Conservation (phyloP, 106 monocot genomes). For the Triglochin maritima region DNA sequence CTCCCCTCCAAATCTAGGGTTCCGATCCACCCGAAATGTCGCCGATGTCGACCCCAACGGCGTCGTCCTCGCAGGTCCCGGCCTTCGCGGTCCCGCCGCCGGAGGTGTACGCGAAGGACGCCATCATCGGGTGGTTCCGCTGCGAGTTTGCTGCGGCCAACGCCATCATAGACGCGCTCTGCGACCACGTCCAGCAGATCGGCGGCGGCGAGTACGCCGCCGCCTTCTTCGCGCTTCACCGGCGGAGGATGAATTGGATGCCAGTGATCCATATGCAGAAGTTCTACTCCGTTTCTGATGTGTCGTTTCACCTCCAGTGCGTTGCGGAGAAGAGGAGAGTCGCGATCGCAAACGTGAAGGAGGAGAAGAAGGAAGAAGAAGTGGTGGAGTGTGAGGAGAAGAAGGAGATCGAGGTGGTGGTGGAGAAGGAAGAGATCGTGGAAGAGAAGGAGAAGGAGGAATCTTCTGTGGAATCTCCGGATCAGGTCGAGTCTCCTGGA, state of each 20-base stretch:
- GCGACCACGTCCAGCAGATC: constrained; percentile 4
- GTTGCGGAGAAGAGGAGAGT: constrained; percentile 20
- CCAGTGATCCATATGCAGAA: constrained; percentile 84
- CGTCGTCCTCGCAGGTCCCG: not conserved
- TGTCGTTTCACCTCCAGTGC: constrained; percentile 42
- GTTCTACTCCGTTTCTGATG: constrained; percentile 71
- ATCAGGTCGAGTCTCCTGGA: not conserved
- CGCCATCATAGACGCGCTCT: constrained; percentile 10
- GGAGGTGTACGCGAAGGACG: too few relatives aligned
- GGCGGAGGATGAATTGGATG: constrained; percentile 74
- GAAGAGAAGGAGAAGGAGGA: not conserved
- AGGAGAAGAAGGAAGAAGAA: not conserved
- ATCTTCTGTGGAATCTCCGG: not conserved
- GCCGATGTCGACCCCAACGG: too few relatives aligned
- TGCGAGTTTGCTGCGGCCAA: constrained; percentile 13
- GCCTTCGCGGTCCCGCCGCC: too few relatives aligned
- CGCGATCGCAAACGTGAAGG: not conserved
- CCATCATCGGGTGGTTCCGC: constrained; percentile 1
- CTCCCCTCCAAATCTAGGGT: too few relatives aligned
- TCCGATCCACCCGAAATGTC: too few relatives aligned
- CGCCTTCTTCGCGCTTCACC: constrained; percentile 47
- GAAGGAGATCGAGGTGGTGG: too few relatives aligned
- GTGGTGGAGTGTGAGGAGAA: too few relatives aligned
- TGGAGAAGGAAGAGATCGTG: too few relatives aligned
- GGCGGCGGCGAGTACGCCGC: constrained; percentile 26